Conservation (phyloP, 306 rosid genomes). For the Malus fusca region DNA sequence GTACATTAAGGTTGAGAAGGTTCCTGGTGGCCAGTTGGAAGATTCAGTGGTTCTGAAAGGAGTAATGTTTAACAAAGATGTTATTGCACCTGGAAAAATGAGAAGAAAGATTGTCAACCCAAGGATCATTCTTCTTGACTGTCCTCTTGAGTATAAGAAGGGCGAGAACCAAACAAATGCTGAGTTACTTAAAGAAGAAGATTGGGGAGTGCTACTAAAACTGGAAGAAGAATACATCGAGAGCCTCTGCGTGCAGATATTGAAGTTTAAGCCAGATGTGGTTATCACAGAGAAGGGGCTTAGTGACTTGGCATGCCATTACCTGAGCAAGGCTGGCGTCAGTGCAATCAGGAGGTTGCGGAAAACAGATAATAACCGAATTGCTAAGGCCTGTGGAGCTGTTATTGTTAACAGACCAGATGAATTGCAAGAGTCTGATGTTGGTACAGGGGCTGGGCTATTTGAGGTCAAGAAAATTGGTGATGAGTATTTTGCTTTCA, state of each 20-base stretch:
- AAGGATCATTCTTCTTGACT: conserved; percentile 81
- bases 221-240: conserved; percentile 91
- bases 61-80: conserved; percentile 94
- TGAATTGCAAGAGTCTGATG: conserved; percentile 88
- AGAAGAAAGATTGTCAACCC: conserved; percentile 89
- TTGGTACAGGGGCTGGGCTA: conserved; percentile 90
- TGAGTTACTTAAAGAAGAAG: conserved; percentile 83
- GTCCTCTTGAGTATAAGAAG: conserved; percentile 87
- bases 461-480: conserved; percentile 95
- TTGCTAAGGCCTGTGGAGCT: conserved; percentile 93
- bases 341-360: conserved; percentile 89
- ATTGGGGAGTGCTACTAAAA: conserved; percentile 76
- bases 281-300: conserved; percentile 94
- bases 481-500: conserved; percentile 69
- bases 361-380: conserved; percentile 81
- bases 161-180: conserved; percentile 98
- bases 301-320: conserved; percentile 95
- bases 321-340: conserved; percentile 75
- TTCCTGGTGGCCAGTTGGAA: conserved; percentile 91
- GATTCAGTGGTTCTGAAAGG: conserved; percentile 80
- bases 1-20: conserved; percentile 90
- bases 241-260: conserved; percentile 74
- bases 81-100: conserved; percentile 91
- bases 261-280: conserved; percentile 83
- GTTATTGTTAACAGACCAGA: conserved; percentile 92